phyloP scores from a whole-genome alignment of 805 yeast genomes.

The Monosporozyma solicola region DNA sequence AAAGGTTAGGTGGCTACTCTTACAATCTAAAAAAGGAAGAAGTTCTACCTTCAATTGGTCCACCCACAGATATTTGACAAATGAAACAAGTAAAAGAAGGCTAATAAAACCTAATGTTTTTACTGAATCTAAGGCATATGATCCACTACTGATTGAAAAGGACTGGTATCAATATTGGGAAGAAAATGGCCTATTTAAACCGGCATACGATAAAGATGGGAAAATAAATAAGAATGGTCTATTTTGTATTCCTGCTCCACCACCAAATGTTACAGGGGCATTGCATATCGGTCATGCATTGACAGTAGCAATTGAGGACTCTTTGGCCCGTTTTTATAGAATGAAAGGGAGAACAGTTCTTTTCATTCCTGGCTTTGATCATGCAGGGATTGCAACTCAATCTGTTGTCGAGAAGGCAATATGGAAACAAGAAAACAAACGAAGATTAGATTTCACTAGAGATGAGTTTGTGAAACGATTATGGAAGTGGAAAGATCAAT shows the following conservation, averaged over 20 bases:
- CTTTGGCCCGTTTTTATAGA: conserved; percentile 85
- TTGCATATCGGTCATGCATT: conserved; percentile 96
- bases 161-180: conserved; percentile 98
- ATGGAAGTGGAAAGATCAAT: conserved; percentile 96
- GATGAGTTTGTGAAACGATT: conserved; percentile 76
- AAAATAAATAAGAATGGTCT: conserved; percentile 65
- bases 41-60: neutral
- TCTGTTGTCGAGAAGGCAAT: conserved; percentile 93
- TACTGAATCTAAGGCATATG: conserved; percentile 44
- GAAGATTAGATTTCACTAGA: conserved; percentile 91
- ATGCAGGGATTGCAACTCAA: conserved; percentile 98
- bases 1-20: neutral
- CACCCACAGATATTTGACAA: neutral
- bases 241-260: conserved; percentile 91
- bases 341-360: conserved; percentile 93
- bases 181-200: conserved; percentile 73
- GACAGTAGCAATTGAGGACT: conserved; percentile 87
- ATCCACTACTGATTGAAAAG: conserved; percentile 81
- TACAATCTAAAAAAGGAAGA: neutral
- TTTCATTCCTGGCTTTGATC: conserved; percentile 94
- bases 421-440: conserved; percentile 72
- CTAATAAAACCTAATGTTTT: neutral
- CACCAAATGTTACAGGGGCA: conserved; percentile 98
- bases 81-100: neutral
- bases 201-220: conserved; percentile 68